These are phyloP conservation scores for Plasmodium gonderi DNA, from an alignment of 169 alveolate genomes.

Conservation along the genomic window DNA sequence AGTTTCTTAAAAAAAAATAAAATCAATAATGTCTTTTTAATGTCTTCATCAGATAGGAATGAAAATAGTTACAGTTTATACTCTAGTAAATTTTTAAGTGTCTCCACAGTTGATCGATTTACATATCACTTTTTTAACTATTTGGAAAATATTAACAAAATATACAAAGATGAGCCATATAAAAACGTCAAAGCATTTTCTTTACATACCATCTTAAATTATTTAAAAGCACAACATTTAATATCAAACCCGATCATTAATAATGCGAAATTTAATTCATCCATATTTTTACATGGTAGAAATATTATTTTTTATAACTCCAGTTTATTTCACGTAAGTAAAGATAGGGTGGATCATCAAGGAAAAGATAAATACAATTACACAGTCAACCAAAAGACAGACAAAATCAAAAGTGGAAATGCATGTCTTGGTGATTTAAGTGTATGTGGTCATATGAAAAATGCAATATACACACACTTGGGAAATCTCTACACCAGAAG, in stretches of 20 bases:
- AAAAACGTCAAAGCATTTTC: conserved; percentile 51
- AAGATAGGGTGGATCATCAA: conserved; percentile 4
- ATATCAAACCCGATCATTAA: conserved; percentile 43
- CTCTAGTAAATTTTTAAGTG: conserved; percentile 81
- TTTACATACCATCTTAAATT: conserved; percentile 36
- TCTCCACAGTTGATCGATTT: conserved; percentile 83
- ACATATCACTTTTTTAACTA: conserved; percentile 77
- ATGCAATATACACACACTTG: conserved; percentile 23
- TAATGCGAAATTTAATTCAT: conserved; percentile 41
- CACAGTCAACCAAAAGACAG: not conserved
- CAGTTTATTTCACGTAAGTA: conserved; percentile 1
- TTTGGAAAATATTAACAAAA: conserved; percentile 68
- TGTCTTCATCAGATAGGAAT: conserved; percentile 80
- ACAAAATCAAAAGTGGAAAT: not conserved
- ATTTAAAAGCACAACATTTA: conserved; percentile 56
- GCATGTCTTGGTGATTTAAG: conserved; percentile 34
- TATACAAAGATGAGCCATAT: conserved; percentile 54
- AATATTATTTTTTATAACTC: conserved; percentile 56
- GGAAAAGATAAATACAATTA: not conserved
- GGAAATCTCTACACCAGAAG: conserved; percentile 6
- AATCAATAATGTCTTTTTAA: conserved; percentile 71
- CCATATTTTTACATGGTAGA: conserved; percentile 52
- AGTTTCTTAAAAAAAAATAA: conserved; percentile 74
- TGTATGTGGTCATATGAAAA: conserved; percentile 61
- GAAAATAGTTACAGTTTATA: conserved; percentile 80